Base-by-base conservation (phyloP, 345 rosid genomes). In the Aethionema arabicum region DNA sequence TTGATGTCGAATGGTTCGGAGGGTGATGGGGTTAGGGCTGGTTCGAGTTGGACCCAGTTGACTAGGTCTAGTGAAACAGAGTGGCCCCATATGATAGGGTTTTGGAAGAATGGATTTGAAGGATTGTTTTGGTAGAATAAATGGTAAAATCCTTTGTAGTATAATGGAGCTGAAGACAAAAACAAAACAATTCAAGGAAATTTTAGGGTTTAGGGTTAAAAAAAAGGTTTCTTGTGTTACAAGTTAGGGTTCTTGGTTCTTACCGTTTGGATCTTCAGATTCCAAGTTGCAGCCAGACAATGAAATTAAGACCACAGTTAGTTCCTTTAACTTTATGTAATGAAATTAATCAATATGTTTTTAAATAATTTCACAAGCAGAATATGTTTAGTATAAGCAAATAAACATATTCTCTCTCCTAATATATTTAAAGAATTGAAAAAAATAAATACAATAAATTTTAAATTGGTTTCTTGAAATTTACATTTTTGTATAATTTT, bases 1-100 rank as follows among this genome's bases (percentile, higher is more conserved):
- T 62, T 81, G 54, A 66, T 67, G 72, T 89, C 93, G 51, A 32
- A 84, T 13, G 84, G 59, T 66, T 78, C 78, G 1, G 86, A 48
- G 5, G 93, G 93, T 36, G 12, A 7, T 49, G 86, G 75, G 47
- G 91, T 91, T 54, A 89, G 75, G 47, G 91, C 93, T 54, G 56
- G 77, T 27, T 72, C 52, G 35, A 89, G 84, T 67, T 72, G 77
- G 56, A 79, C 42, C 95, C 96, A 89, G 4, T 82, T 79, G 63
- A 89, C 70, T 57, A 89, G 77, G 69, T 89, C 90, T 65, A 71
- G 67, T 5, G 89, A 80, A 52, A 79, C 84, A 45, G 91, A 78
- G 75, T 88, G 96, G 14, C 82, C 96, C 91, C 86, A 86, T 32
- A 78, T 52, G 48, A 84, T 84, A 3, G 8, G 54, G 1, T 60